Base-by-base conservation (phyloP, 768 basidiomycete species). In the Pleurotus djamor region DNA sequence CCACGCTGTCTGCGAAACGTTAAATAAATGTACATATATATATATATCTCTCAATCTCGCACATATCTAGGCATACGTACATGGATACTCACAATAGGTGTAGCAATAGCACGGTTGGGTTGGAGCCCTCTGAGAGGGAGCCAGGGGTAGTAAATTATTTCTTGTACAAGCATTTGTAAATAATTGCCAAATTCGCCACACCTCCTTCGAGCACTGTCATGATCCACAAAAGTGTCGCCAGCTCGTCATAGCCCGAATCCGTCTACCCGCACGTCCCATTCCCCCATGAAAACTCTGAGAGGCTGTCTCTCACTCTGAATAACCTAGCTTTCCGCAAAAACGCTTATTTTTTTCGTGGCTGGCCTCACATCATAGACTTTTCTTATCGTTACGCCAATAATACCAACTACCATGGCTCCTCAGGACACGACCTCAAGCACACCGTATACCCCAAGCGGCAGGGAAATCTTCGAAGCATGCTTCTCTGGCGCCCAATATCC, bases 401-500 rank as follows among this genome's bases (percentile, higher is more conserved):
- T 44, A 14, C 57, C 33, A 35, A 50, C 48, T 51, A 51, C 49
- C 57, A 48, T 58, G 57, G 57, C 35, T 43, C 38, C 14, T 41
- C 36, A 55, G 37, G n/a, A n/a, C n/a, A n/a, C n/a, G n/a, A 37
- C n/a, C 28, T 41, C n/a, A 41, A 13, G 14, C 54, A 6, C 14
- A 38, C 21, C 9, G 5, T 41, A 55, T 63, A 66, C 63, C 62
- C 78, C 69, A 51, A 76, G 74, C 44, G 71, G 77, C 64, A 82
- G 82, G 59, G 81, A 85, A 59, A 69, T 81, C 50, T 86, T 78
- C 65, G 82, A 87, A 54, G 77, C 73, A 52, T 79, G 74, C 60
- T 71, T 82, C 36, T 74, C 81, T 62, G 83, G 84, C 59, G 79
- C 82, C 51, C 76, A 78, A 65, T 76, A 83, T 62, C 82, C 78